These are phyloP conservation scores for Capsicum baccatum DNA, from an alignment of 257 asterid species.

Conservation along the genomic window DNA sequence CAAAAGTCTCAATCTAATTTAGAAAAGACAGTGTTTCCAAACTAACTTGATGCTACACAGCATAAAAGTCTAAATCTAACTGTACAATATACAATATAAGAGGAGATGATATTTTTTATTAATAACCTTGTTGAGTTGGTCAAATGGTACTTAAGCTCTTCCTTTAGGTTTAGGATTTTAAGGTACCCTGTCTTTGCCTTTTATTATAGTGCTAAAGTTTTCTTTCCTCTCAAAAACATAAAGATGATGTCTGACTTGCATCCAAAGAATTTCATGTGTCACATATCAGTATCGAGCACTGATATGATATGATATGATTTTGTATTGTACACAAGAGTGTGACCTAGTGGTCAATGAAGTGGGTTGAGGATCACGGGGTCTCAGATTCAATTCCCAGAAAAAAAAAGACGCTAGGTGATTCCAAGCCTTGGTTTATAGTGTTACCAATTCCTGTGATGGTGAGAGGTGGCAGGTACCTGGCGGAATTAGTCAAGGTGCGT, in stretches of 20 bases:
- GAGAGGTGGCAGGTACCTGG: no score
- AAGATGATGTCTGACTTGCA: not conserved
- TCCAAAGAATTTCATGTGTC: not conserved
- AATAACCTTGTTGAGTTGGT: not conserved
- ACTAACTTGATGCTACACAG: not conserved
- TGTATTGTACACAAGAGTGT: no score
- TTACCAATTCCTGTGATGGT: no score
- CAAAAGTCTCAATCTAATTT: not conserved
- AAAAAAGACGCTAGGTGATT: no score
- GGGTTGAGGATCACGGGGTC: no score
- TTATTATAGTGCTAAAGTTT: not conserved
- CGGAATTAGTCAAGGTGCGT: no score
- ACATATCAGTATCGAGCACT: no score
- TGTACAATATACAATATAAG: not conserved
- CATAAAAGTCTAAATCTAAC: not conserved
- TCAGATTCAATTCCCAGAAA: no score
- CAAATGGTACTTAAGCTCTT: not conserved
- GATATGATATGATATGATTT: no score
- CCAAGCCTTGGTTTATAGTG: no score
- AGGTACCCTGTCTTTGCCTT: not conserved
- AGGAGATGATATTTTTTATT: not conserved
- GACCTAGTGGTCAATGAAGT: no score
- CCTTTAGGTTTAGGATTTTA: not conserved
- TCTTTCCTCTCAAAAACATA: not conserved
- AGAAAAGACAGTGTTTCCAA: not conserved